Percentiles rank a stretch among this genome's conserved stretches.
These are phyloP conservation scores for Phytophthora cactorum DNA, from an alignment of 352 stramenopile genomes.

Conservation along the genomic window DNA sequence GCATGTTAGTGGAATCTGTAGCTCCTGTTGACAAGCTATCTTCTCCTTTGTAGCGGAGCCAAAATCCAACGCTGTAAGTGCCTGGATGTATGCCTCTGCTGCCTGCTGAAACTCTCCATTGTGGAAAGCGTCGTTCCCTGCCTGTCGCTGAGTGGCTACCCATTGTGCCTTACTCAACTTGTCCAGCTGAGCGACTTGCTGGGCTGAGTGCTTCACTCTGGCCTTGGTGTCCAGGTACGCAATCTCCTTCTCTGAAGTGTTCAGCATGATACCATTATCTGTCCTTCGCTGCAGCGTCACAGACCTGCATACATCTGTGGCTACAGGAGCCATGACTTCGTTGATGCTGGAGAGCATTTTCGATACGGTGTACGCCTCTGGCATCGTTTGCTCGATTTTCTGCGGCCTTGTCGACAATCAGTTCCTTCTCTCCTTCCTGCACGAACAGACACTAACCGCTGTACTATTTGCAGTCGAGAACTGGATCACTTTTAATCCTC, in stretches of 20 bases:
- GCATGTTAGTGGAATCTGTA: constrained; percentile 79
- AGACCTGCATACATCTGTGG: constrained; percentile 45
- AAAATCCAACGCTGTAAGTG: constrained; percentile 75
- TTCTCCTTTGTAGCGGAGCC: constrained; percentile 43
- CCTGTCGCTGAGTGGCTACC: constrained; percentile 45
- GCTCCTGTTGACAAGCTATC: constrained; percentile 45
- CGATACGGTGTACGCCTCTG: constrained; percentile 80
- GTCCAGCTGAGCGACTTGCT: constrained; percentile 51
- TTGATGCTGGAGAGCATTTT: constrained; percentile 89
- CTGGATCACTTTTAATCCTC: constrained; percentile 1
- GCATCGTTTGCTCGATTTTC: constrained; percentile 27
- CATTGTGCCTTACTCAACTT: constrained; percentile 50
- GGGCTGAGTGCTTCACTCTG: constrained; percentile 75
- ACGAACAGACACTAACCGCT: constrained; percentile 28
- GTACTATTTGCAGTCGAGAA: constrained; percentile 18
- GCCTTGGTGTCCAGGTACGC: constrained; percentile 78
- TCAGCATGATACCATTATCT: constrained; percentile 84
- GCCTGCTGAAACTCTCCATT: constrained; percentile 50
- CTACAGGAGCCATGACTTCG: constrained; percentile 74
- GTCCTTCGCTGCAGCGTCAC: constrained; percentile 75
- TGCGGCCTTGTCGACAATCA: constrained; percentile 4
- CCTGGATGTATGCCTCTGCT: constrained; percentile 72
- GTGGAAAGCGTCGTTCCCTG: constrained; percentile 66
- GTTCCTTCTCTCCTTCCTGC: not conserved
- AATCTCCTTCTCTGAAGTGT: constrained; percentile 77